Base-by-base conservation (phyloP, 108 stramenopile species). In the Hondaea fermentalgiana region DNA sequence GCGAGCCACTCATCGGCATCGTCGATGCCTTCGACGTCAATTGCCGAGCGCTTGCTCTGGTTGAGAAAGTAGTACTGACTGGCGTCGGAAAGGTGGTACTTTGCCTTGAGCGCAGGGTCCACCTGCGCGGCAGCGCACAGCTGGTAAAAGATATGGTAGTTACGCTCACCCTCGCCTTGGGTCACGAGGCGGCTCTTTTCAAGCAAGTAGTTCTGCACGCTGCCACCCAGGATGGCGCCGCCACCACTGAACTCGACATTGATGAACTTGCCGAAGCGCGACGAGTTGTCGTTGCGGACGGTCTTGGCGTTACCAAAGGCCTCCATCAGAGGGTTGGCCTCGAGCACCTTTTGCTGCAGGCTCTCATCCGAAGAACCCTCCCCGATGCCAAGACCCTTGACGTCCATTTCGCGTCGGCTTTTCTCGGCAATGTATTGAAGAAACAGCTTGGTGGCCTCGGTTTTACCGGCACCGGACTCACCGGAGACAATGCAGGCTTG, bases 211-310 rank as follows among this genome's bases (percentile, higher is more conserved):
- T 91, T 91, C 23, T 88, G 45, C 19, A 91, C 87, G 19, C 88
- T 71, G 3, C 89, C 88, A 5, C 91, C 91, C 21, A 29, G 51
- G 59, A 92, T 90, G 23, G 21, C 57, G 19, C 92, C 92, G n/a
- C 57, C 87, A 23, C 76, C 51, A 21, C 90, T 90, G 87, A 91
- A 92, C 10, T 64, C 8, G 44, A 92, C 59, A 25, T 88, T 89
- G 90, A 92, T 92, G 47, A 91, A 83, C 72, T 92, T 92, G 19
- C 91, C 91, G 88, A 92, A 92, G 59, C 91, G 87, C 44, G 44
- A 49, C 16, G 87, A 28, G 87, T 89, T 91, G n/a, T 89, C 88
- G 76, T 91, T 91, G 42, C 90, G 90, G 35, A 89, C 28, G 10
- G 90, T 91, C 76, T 91, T 91, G 47, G 90, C 90, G 88, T 91